Conservation (phyloP, 257 asterid genomes). For the Buddleja alternifolia region DNA sequence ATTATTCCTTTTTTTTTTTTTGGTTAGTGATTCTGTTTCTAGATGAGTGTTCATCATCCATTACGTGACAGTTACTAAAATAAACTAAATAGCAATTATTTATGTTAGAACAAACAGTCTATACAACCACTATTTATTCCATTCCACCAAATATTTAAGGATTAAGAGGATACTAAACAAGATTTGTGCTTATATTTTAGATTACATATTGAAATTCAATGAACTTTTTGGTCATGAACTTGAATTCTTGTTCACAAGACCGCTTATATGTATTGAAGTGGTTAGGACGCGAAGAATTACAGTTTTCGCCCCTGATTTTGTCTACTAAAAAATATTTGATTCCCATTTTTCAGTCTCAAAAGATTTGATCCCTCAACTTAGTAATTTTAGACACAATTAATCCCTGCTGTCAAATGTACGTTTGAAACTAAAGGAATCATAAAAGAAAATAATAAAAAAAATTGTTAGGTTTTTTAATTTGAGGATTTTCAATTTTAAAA, state of each 20-base stretch:
- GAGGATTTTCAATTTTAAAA: no score
- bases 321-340: no score
- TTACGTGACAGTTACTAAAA: constrained; percentile 46
- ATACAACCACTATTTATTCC: constrained; percentile 50
- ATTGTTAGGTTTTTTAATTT: no score
- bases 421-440: no score
- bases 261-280: background rate
- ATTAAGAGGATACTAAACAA: constrained; percentile 32
- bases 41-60: constrained; percentile 43
- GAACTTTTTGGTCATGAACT: background rate
- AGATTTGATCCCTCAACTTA: no score
- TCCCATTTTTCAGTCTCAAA: no score
- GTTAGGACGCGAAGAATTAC: no score
- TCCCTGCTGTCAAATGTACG: no score
- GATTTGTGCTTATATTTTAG: constrained; percentile 35
- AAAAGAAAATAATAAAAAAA: no score
- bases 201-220: constrained; percentile 8
- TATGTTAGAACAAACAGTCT: constrained; percentile 1
- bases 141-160: constrained; percentile 26
- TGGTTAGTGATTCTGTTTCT: constrained; percentile 38
- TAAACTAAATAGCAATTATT: constrained; percentile 25
- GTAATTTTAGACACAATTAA: no score
- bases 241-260: constrained; percentile 15
- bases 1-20: constrained; percentile 24
- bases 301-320: no score